Percentiles rank a stretch among this genome's conserved stretches.
Conservation (phyloP, 1,284 basidiomycete species). For the Malassezia vespertilionis region DNA sequence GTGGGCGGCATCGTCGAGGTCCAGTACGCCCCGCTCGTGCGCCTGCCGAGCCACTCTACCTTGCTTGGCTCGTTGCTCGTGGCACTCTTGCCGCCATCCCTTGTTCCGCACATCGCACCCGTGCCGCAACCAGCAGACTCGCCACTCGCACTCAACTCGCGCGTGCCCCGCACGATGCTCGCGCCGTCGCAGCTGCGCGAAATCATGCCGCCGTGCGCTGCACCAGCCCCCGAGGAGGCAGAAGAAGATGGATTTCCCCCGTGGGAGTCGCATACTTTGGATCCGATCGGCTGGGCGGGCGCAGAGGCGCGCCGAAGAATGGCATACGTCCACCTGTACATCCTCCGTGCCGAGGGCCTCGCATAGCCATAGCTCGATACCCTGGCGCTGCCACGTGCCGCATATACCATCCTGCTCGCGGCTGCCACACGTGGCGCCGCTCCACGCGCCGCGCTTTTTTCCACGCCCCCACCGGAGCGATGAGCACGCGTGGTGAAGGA, state of each 20-base stretch:
- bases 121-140: neutral
- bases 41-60: constrained; percentile 9
- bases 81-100: constrained; percentile 9
- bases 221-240: neutral
- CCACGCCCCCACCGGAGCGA: constrained; percentile 3
- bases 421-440: neutral
- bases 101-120: constrained; percentile 5
- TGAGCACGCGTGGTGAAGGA: constrained; percentile 3
- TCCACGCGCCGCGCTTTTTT: neutral
- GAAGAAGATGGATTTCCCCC: constrained; percentile 1
- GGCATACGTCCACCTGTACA: constrained; percentile 13
- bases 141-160: neutral
- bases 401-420: neutral
- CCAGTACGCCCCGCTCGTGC: constrained; percentile 13
- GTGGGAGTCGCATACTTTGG: constrained; percentile 6
- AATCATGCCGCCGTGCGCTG: constrained; percentile 10
- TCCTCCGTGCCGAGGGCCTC: constrained; percentile 16
- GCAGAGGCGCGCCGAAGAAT: constrained; percentile 14
- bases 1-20: constrained; percentile 15
- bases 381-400: neutral
- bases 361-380: constrained; percentile 3
- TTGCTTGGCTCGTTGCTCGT: constrained; percentile 15
- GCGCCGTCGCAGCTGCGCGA: constrained; percentile 6
- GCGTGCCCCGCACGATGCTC: constrained; percentile 10
- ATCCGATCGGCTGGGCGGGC: constrained; percentile 9